Evolutionary conservation across 1,284 basidiomycete species (phyloP).

Genomic region (Moniliophthora roreri): DNA sequence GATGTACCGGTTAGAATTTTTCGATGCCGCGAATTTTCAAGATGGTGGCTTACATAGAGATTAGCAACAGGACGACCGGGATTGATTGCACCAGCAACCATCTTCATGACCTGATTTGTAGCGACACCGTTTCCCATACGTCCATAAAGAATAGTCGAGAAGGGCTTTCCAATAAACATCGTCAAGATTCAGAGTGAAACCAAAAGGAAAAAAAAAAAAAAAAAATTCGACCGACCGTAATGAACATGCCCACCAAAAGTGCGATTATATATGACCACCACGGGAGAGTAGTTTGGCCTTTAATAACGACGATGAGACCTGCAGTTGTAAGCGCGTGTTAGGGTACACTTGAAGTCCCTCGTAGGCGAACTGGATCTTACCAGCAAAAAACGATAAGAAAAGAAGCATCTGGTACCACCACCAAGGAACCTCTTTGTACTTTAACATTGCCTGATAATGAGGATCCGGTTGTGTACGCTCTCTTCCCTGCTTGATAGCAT

Average conservation of each 20-base stretch:
- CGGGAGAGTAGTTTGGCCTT: constrained; percentile 60
- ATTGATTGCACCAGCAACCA: constrained; percentile 62
- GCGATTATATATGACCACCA: constrained; percentile 62
- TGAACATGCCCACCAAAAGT: constrained; percentile 38
- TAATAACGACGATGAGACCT: constrained; percentile 58
- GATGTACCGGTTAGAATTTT: too few species aligned
- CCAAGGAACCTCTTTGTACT: constrained; percentile 52
- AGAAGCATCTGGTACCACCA: constrained; percentile 56
- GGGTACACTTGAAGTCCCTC: constrained; percentile 10
- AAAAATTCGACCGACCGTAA: constrained; percentile 27
- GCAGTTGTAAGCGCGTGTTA: not conserved
- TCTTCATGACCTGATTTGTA: constrained; percentile 64
- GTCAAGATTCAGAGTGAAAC: not conserved
- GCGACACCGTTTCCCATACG: constrained; percentile 60
- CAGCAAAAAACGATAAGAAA: constrained; percentile 50
- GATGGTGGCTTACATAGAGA: constrained; percentile 47
- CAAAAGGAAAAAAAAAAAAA: constrained; percentile 7
- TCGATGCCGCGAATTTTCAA: not conserved
- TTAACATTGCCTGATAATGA: constrained; percentile 55
- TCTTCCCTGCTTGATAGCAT: constrained; percentile 50
- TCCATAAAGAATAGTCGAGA: constrained; percentile 42
- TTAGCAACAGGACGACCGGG: constrained; percentile 68
- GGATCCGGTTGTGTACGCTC: constrained; percentile 51
- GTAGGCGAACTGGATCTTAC: constrained; percentile 22
- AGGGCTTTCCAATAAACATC: constrained; percentile 26